Base-by-base conservation (phyloP, 352 stramenopile species). In the Phytophthora citricola region DNA sequence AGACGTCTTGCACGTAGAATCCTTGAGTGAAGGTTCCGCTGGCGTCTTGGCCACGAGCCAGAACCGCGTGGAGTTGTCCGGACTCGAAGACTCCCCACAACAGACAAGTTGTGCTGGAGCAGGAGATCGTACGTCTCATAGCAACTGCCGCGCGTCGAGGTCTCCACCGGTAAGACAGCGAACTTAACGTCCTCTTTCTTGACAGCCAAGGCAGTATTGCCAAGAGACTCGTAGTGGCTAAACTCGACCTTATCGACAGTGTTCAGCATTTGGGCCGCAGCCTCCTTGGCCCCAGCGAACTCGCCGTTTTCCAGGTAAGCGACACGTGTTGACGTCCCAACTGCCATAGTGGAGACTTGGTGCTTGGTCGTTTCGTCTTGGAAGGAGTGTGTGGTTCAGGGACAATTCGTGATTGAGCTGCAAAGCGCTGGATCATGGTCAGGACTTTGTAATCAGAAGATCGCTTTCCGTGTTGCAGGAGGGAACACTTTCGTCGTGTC, bases 51-150 rank as follows among this genome's bases (percentile, higher is more conserved):
- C 52, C 32, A 97, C 82, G 47, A 91, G 66, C 71, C 89, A 80
- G 73, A 99, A 99, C 54, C 96, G 89, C 41, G 96, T n/a, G 2
- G 47, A 9, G 34, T 62, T 55, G 5, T 20, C 31, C 14, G 46
- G 4, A 8, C 75, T 54, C 56, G 85, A 71, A 58, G 78, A 81
- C 61, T 92, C 83, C 44, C 79, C 14, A 94, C 76, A 12, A 93
- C 85, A 40, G 79, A 69, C 32, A 94, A 61, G 6, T 75, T 75
- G 69, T 89, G 86, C 71, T 85, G 78, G 47, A 93, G 75, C 68
- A 93, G 53, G 43, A 94, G 57, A 57, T 94, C 86, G 73, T 99
- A 99, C 71, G 98, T 98, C 51, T 97, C 93, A 76, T 99, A 97
- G 70, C 98, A 99, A 24, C 83, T 98, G 7, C 97, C 97, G 38